Percentiles rank a stretch among this genome's conserved stretches.
Conservation (phyloP, 306 rosid species). For the Nissolia schottii region DNA sequence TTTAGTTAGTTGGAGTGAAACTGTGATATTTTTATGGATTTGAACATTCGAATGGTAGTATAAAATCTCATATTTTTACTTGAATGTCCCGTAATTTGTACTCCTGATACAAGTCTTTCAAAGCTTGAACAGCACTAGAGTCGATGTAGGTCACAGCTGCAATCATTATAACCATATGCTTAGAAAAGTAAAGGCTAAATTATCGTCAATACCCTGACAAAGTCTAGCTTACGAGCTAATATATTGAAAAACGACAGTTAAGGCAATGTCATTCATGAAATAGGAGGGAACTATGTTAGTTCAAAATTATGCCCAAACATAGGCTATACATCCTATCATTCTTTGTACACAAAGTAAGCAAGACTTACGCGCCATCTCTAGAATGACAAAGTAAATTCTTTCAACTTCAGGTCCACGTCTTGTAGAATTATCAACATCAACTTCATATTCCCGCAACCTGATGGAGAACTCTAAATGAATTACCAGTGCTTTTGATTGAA, state of each 20-base stretch:
- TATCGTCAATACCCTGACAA: no score
- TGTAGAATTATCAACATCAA: constrained; percentile 56
- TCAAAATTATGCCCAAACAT: no score
- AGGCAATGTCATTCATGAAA: no score
- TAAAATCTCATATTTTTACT: constrained; percentile 37
- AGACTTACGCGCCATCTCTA: constrained; percentile 96
- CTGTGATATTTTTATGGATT: background rate
- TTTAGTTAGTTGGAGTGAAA: background rate
- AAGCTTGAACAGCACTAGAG: constrained; percentile 91
- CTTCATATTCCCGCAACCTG: constrained; percentile 94
- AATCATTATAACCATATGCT: constrained; percentile 20
- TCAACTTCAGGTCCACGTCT: constrained; percentile 90
- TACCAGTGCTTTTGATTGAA: background rate
- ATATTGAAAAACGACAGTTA: no score
- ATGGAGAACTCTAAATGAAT: constrained; percentile 25
- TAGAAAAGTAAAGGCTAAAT: background rate
- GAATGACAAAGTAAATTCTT: constrained; percentile 78
- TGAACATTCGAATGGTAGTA: background rate
- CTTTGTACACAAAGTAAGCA: constrained; percentile 12
- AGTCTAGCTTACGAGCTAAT: no score
- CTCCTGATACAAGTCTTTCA: constrained; percentile 83
- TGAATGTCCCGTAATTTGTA: constrained; percentile 86
- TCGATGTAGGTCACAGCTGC: constrained; percentile 97
- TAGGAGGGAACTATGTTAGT: no score
- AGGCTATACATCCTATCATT: no score